phyloP scores from a whole-genome alignment of 495 filamentous ascomycete genomes.

The Penicillium malachiteum region DNA sequence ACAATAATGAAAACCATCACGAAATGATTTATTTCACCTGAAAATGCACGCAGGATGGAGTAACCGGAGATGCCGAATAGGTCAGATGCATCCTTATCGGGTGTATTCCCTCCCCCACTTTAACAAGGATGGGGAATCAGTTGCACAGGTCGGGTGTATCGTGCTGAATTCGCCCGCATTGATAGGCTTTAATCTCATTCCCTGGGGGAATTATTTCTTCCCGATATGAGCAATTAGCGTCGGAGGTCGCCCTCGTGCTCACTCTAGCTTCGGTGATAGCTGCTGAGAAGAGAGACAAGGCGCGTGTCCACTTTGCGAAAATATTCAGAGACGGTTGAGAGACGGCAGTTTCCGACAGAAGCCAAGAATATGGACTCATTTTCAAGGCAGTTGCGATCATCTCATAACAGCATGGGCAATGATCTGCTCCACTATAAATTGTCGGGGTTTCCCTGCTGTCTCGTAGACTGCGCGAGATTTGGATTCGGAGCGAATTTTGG shows the following conservation, averaged over 20 bases:
- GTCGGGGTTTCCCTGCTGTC: not conserved
- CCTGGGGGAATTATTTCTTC: not conserved
- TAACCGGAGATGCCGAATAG: not conserved
- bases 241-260: slow-evolving; percentile 9
- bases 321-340: not conserved
- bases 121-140: slow-evolving; percentile 1
- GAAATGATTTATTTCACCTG: no score
- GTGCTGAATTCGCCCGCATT: slow-evolving; percentile 1
- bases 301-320: not conserved
- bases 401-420: not conserved
- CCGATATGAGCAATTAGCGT: slow-evolving; percentile 5
- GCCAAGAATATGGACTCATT: not conserved
- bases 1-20: no score
- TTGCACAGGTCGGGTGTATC: slow-evolving; percentile 6
- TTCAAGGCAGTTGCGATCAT: not conserved
- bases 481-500: no score
- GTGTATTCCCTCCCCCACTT: not conserved
- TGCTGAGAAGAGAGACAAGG: not conserved
- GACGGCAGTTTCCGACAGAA: not conserved
- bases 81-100: not conserved
- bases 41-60: no score
- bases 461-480: not conserved
- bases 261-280: slow-evolving; percentile 12
- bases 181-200: slow-evolving; percentile 1
- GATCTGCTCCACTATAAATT: not conserved